These are phyloP conservation scores for Coniella lustricola DNA, from an alignment of 2,329 filamentous ascomycete genomes.

Conservation along the genomic window DNA sequence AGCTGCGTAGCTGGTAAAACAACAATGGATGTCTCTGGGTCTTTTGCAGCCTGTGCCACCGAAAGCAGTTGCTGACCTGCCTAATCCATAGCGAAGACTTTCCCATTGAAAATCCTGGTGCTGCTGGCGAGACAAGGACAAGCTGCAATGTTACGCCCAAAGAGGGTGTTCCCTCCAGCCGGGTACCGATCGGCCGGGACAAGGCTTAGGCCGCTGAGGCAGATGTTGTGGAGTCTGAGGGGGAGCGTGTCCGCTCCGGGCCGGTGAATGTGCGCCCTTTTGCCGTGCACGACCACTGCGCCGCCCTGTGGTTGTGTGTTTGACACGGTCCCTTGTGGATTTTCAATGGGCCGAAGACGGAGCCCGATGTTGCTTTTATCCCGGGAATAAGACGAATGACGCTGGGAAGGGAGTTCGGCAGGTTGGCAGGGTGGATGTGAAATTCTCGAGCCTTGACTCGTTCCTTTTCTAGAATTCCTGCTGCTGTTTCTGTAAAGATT, in stretches of 20 bases:
- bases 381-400: not conserved
- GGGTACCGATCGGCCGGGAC: not conserved
- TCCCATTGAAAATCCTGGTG: no score
- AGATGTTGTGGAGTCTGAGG: not conserved
- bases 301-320: not conserved
- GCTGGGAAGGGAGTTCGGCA: not conserved
- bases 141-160: no score
- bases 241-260: not conserved
- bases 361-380: not conserved
- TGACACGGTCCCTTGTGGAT: slow-evolving; percentile 1
- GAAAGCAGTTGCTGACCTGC: no score
- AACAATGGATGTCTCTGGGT: no score
- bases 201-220: not conserved
- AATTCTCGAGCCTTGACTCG: slow-evolving; percentile 1
- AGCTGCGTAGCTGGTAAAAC: no score
- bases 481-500: not conserved
- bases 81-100: no score
- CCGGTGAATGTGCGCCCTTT: not conserved
- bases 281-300: no score
- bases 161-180: no score
- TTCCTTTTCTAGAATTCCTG: not conserved
- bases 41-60: no score
- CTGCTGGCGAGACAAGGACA: no score
- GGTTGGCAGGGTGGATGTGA: not conserved
- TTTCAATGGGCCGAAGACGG: slow-evolving; percentile 2